phyloP scores from a whole-genome alignment of 495 filamentous ascomycete genomes.

The Penicillium nucicola region DNA sequence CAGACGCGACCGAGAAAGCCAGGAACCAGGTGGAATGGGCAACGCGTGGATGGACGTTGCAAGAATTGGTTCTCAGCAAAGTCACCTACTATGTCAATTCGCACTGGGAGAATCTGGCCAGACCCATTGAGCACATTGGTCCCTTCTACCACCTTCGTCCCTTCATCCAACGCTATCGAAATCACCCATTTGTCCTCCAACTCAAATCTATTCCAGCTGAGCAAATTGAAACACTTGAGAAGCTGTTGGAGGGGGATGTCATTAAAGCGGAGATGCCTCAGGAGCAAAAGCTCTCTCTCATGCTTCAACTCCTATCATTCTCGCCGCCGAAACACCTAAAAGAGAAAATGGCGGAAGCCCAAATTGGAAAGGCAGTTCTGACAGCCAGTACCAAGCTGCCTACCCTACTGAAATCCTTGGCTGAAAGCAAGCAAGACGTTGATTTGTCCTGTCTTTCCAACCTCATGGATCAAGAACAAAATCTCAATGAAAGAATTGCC shows the following conservation, averaged over 20 bases:
- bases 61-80: constrained; percentile 48
- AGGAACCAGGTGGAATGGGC: constrained; percentile 29
- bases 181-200: constrained; percentile 8
- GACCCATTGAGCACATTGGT: constrained; percentile 36
- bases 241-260: neutral
- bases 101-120: constrained; percentile 28
- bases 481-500: neutral
- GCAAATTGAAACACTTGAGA: neutral
- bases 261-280: neutral
- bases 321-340: neutral
- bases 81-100: constrained; percentile 43
- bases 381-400: neutral
- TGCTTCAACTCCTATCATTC: constrained; percentile 1
- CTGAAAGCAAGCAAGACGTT: neutral
- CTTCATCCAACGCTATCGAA: constrained; percentile 30
- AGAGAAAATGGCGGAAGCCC: neutral
- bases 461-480: constrained; percentile 4
- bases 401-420: neutral
- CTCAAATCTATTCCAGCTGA: neutral
- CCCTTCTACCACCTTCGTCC: constrained; percentile 38
- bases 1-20: neutral
- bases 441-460: neutral
- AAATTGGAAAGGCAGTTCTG: constrained; percentile 5
- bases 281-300: neutral
- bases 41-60: constrained; percentile 45